A percentile compares a stretch with the other conserved stretches of the same genome.
These are phyloP conservation scores for Waltergamsia citrina DNA, from an alignment of 2,329 filamentous ascomycete species.

Conservation along the genomic window DNA sequence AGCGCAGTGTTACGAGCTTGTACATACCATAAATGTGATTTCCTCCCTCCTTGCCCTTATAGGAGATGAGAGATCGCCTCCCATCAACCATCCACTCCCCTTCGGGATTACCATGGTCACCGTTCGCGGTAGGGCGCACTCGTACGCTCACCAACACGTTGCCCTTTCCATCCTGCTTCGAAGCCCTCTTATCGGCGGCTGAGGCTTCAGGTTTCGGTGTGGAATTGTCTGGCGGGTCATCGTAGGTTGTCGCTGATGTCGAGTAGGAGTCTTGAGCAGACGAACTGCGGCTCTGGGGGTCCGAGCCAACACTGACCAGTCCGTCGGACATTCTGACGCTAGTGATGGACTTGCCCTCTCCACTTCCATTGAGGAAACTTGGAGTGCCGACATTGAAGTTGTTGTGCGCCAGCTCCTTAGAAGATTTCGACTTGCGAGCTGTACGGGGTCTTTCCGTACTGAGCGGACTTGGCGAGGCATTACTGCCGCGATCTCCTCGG, in stretches of 20 bases:
- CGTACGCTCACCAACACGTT: conserved; percentile 95
- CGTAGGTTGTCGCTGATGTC: conserved; percentile 80
- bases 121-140: conserved; percentile 71
- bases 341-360: conserved; percentile 64
- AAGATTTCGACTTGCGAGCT: conserved; percentile 44
- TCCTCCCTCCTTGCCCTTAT: conserved; percentile 80
- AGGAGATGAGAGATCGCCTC: conserved; percentile 71
- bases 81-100: conserved; percentile 91
- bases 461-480: conserved; percentile 53
- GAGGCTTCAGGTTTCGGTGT: conserved; percentile 20
- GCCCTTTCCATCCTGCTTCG: conserved; percentile 68
- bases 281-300: conserved; percentile 80
- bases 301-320: conserved; percentile 68
- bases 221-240: conserved; percentile 58
- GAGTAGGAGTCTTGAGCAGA: conserved; percentile 90
- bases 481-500: conserved; percentile 49
- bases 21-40: conserved; percentile 82
- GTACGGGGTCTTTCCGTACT: conserved; percentile 38
- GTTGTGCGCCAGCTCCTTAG: conserved; percentile 41
- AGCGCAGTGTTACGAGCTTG: not conserved
- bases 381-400: conserved; percentile 46
- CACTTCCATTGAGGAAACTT: conserved; percentile 70
- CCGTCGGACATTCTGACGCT: conserved; percentile 63
- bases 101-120: conserved; percentile 53
- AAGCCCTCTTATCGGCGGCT: conserved; percentile 33